Base-by-base conservation (phyloP, 805 yeast genomes). In the Cyberlindnera petersonii region DNA sequence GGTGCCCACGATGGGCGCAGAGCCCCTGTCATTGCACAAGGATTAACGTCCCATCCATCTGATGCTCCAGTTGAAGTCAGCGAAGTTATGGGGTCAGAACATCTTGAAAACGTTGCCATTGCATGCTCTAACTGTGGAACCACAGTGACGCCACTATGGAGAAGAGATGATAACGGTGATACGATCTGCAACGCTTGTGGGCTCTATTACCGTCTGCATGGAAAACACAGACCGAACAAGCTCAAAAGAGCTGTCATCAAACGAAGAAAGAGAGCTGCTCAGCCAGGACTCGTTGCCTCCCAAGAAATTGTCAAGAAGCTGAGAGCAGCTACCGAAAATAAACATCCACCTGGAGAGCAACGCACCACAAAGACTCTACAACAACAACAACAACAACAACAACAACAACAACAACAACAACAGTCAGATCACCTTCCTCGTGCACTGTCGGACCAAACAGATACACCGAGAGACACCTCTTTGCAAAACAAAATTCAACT, bases 131-230 rank as follows among this genome's bases (percentile, higher is more conserved):
- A 86, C 64, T 86, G 95, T 63, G 80, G 79, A 3, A 82, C 93
- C 10, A 86, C 93, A 1, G 82, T 83, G 40, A 86, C 95, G 1
- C 95, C 95, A 0, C 64, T 86, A 10, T 86, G 95, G 95, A 71
- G 95, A 56, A 67, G 95, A 45, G 89, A 85, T 56, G 88, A 79
- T 47, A 70, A 69, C 6, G 95, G 95, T 4, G 80, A 85, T 51
- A 82, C 88, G 19, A 85, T 86, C 18, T 86, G 95, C 66, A 86
- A 86, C 54, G 95, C 95, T 1, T 86, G 95, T 64, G 95, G 88
- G 3, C 63, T 86, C 22, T 86, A 86, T 59, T 80, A 77, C 59
- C 67, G 79, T 42, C 69, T 86, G 30, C 94, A 85, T 54, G 89
- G 91, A 1, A 67, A 68, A 27, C 88, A 82, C 52, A 68, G 95